These are phyloP conservation scores for Afroboletus lepidellus DNA, from an alignment of 1,284 basidiomycete genomes.

Conservation along the genomic window DNA sequence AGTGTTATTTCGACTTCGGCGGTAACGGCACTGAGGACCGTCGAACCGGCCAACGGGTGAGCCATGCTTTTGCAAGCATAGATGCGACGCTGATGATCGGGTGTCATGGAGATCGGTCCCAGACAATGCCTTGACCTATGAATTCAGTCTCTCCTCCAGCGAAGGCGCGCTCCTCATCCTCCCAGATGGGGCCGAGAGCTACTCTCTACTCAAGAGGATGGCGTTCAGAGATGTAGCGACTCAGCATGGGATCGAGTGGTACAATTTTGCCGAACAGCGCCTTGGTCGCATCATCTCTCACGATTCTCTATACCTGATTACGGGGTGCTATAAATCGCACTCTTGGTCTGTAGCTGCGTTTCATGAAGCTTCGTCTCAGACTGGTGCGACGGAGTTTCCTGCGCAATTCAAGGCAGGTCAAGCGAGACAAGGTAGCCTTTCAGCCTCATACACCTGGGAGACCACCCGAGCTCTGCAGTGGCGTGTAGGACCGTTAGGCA, in stretches of 20 bases:
- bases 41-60: background rate
- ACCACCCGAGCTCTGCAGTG: background rate
- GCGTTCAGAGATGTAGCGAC: background rate
- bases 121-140: background rate
- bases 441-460: constrained; percentile 1
- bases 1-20: constrained; percentile 1
- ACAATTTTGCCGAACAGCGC: background rate
- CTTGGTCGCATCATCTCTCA: constrained; percentile 1
- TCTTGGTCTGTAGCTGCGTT: constrained; percentile 12
- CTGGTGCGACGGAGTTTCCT: background rate
- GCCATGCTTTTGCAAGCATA: background rate
- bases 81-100: background rate
- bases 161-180: constrained; percentile 4
- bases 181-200: constrained; percentile 1
- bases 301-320: constrained; percentile 12
- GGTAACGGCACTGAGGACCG: background rate
- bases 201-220: background rate
- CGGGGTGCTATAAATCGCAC: constrained; percentile 8
- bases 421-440: background rate
- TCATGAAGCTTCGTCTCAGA: background rate
- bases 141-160: constrained; percentile 2
- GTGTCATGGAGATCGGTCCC: background rate
- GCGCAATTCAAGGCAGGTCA: background rate
- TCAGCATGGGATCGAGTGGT: background rate
- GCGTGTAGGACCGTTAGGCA: constrained; percentile 1